Evolutionary conservation across 1,284 basidiomycete genomes (phyloP), one percentile per base, ranked within the genome.

Genomic region (Microbotryum silenes-acaulis): DNA sequence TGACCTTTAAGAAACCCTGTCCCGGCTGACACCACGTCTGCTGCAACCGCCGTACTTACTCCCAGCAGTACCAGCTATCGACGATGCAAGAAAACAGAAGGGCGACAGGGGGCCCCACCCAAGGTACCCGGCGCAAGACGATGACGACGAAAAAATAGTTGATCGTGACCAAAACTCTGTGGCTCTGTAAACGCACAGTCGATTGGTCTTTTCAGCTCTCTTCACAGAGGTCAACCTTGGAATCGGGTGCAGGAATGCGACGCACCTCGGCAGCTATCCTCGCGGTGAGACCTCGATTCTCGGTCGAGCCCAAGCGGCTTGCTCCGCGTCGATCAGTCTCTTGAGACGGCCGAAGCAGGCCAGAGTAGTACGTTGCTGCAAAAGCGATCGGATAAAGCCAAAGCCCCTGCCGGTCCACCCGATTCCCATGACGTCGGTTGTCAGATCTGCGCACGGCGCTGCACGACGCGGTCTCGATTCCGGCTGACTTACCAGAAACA

Each of bases 31-130:
- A 18, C 12, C 14, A 45, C 29, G 25, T 23, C 42, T 23, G 57
- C 60, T 48, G 7, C 0, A 54, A 37, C 51, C 31, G 21, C 45
- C 31, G 21, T 25, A 76, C 86, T 76, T 72, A 89, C 88, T 91
- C 88, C 71, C 89, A 91, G 75, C 85, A 89, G 74, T 91, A 91
- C 74, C 89, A 91, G 54, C 88, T 89, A 69, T 65, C 68, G 51
- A 89, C 81, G 85, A 88, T 88, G 71, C 87, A 89, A 56, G 89
- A 76, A 71, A 89, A 90, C 12, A 81, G 74, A 70, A 89, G 87
- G 25, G 83, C 82, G 4, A 80, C 73, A 3, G 78, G 64, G 1
- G 81, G 77, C 6, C 88, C 89, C 10, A 85, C 74, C 56, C 81
- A 77, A 3, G 89, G 88, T 20, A 88, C 77, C 60, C 80, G 79